Conservation (phyloP, 345 rosid species). For the Brassica napus region DNA sequence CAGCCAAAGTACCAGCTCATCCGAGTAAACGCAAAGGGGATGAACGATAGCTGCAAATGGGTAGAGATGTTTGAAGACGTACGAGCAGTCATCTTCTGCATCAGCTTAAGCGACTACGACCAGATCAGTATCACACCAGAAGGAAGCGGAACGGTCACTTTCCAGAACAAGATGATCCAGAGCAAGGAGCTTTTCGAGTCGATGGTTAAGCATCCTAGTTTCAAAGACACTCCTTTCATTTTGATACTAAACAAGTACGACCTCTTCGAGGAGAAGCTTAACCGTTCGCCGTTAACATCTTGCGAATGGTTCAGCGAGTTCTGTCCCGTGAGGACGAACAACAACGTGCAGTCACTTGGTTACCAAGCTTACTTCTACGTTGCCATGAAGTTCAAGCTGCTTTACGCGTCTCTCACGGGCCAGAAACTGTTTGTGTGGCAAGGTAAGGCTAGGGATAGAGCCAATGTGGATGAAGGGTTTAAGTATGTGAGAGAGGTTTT, state of each 20-base stretch:
- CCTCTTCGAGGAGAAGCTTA: slow-evolving; percentile 81
- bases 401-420: too few relatives aligned
- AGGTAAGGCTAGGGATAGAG: slow-evolving; percentile 75
- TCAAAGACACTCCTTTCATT: slow-evolving; percentile 76
- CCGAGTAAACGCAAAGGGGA: slow-evolving; percentile 85
- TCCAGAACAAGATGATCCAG: slow-evolving; percentile 83
- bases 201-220: slow-evolving; percentile 82
- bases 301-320: slow-evolving; percentile 94
- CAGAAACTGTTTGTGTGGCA: slow-evolving; percentile 95
- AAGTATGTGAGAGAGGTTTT: slow-evolving; percentile 91
- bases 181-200: slow-evolving; percentile 86
- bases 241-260: slow-evolving; percentile 93
- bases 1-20: slow-evolving; percentile 89
- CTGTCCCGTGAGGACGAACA: slow-evolving; percentile 66
- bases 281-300: slow-evolving; percentile 56
- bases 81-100: slow-evolving; percentile 77
- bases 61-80: slow-evolving; percentile 99
- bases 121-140: slow-evolving; percentile 58
- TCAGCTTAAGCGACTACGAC: slow-evolving; percentile 85
- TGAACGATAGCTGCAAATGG: slow-evolving; percentile 99
- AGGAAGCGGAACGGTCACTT: slow-evolving; percentile 46
- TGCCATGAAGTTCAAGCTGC: slow-evolving; percentile 95
- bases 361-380: slow-evolving; percentile 93
- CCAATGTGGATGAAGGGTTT: slow-evolving; percentile 76
- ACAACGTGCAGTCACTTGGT: slow-evolving; percentile 70